phyloP scores from a whole-genome alignment of 768 basidiomycete species.

The Hebeloma cylindrosporum region DNA sequence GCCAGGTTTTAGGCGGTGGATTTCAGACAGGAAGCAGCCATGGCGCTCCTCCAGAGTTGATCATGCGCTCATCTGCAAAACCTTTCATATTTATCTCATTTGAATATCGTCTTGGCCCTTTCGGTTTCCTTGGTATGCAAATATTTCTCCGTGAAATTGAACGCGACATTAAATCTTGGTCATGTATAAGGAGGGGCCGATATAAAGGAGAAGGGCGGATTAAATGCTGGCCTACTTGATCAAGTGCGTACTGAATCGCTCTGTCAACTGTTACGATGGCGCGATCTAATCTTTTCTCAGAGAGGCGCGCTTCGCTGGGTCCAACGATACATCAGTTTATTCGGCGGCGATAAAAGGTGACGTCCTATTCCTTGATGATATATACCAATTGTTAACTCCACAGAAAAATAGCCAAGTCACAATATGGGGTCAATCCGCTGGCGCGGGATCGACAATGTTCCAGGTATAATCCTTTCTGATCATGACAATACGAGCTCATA shows the following conservation, averaged over 20 bases:
- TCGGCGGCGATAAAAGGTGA: constrained; percentile 38
- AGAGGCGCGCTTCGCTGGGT: constrained; percentile 39
- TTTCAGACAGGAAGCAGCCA: constrained; percentile 38
- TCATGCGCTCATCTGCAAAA: constrained; percentile 30
- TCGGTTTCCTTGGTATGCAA: constrained; percentile 39
- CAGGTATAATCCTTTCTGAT: constrained; percentile 34
- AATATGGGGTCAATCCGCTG: constrained; percentile 44
- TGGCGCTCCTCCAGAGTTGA: constrained; percentile 30
- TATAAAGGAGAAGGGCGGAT: constrained; percentile 30
- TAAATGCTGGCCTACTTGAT: constrained; percentile 42
- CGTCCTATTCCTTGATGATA: not conserved
- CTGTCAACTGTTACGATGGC: not conserved
- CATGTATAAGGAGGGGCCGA: constrained; percentile 30
- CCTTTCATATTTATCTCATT: constrained; percentile 43
- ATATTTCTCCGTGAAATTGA: not conserved
- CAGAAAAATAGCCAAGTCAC: constrained; percentile 33
- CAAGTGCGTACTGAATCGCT: constrained; percentile 27
- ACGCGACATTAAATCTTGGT: not conserved
- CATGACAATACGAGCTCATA: constrained; percentile 35
- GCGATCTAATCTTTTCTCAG: constrained; percentile 15
- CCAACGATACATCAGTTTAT: constrained; percentile 34
- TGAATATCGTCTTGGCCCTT: constrained; percentile 42
- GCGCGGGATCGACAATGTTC: constrained; percentile 42
- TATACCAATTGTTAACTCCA: not conserved
- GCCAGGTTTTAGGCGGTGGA: constrained; percentile 35